Evolutionary conservation across 148 eudicot genomes (phyloP).

Genomic region (Chenopodium formosanum): DNA sequence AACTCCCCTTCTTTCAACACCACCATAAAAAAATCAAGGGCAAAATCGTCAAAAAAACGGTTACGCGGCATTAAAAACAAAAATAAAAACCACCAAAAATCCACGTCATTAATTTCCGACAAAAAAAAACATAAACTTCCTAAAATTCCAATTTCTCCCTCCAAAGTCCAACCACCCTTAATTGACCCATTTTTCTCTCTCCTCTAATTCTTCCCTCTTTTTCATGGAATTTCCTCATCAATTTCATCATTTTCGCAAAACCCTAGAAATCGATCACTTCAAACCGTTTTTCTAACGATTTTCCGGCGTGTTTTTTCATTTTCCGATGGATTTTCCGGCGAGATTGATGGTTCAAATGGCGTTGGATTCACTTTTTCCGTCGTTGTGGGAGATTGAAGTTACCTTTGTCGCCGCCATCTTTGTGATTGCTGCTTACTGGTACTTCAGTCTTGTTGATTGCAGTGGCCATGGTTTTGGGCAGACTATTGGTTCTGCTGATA

Average conservation of each 20-base stretch:
- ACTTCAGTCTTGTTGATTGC: constrained; percentile 25
- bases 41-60: constrained; percentile 2
- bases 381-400: constrained; percentile 61
- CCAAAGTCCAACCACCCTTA: constrained; percentile 27
- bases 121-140: background rate
- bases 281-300: background rate
- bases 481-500: background rate
- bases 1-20: too few relatives aligned
- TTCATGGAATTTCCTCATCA: constrained; percentile 9
- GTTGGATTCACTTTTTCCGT: constrained; percentile 37
- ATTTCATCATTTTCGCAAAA: background rate
- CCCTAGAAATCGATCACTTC: constrained; percentile 2
- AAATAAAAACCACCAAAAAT: constrained; percentile 1
- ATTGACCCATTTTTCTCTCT: constrained; percentile 16
- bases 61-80: background rate
- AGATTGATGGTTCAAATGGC: constrained; percentile 37
- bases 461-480: background rate
- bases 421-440: constrained; percentile 49
- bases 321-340: constrained; percentile 25
- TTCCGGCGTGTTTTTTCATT: background rate
- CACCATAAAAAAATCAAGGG: background rate
- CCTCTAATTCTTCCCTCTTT: background rate
- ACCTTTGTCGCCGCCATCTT: constrained; percentile 41
- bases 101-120: constrained; percentile 12
- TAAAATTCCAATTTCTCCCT: constrained; percentile 25